phyloP scores from a whole-genome alignment of 176 grass and related monocot genomes.

The Ensete ventricosum region DNA sequence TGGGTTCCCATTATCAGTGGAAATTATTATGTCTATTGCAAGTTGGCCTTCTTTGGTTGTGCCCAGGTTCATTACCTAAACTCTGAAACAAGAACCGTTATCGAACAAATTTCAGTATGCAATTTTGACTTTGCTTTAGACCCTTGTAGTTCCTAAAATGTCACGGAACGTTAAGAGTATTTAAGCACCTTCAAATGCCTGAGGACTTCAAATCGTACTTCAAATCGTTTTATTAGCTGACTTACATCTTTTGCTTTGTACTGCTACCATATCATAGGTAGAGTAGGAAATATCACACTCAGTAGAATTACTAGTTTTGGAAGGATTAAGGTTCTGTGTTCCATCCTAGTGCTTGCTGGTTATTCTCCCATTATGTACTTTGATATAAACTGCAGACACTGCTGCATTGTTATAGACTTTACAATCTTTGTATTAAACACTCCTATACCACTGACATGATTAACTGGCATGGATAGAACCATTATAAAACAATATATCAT shows the following conservation, averaged over 20 bases:
- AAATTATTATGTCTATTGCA: background rate
- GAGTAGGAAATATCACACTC: background rate
- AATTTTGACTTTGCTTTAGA: background rate
- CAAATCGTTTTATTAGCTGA: background rate
- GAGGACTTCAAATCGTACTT: no score
- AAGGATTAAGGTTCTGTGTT: background rate
- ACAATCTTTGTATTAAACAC: background rate
- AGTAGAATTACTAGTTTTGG: background rate
- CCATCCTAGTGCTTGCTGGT: background rate
- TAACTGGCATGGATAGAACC: no score
- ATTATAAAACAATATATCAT: no score
- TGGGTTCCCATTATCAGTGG: constrained; percentile 18
- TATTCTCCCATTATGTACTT: background rate
- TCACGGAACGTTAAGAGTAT: background rate
- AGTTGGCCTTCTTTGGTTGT: background rate
- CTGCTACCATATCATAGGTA: background rate
- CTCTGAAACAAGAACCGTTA: background rate
- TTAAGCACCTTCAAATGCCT: background rate
- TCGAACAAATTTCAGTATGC: background rate
- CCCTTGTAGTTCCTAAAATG: background rate
- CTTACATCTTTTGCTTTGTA: background rate
- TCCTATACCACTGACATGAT: background rate
- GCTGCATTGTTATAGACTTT: background rate
- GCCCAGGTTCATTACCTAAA: background rate
- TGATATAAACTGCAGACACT: background rate